phyloP scores from a whole-genome alignment of 1,139 yeast species.

The Kodamaea sp. region DNA sequence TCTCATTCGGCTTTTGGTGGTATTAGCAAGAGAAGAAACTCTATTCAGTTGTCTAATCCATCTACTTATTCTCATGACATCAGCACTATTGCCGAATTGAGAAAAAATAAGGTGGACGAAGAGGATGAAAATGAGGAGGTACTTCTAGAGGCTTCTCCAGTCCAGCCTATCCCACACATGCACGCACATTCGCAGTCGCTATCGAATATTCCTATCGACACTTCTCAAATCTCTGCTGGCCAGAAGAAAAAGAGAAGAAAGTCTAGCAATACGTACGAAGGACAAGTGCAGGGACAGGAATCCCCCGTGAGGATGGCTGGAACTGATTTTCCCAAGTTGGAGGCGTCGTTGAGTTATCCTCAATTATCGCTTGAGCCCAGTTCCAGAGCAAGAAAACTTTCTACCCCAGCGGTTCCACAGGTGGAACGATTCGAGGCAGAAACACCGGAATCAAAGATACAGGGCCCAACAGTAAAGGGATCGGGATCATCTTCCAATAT shows the following conservation, averaged over 20 bases:
- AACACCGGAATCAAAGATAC: background rate
- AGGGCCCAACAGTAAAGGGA: too few species aligned
- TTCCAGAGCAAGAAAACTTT: conserved; percentile 5
- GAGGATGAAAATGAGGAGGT: conserved; percentile 9
- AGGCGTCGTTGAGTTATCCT: conserved; percentile 5
- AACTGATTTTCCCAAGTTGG: conserved; percentile 3
- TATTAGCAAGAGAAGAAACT: conserved; percentile 12
- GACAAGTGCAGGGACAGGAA: background rate
- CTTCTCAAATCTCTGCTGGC: conserved; percentile 10
- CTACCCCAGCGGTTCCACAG: conserved; percentile 2
- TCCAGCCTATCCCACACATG: too few species aligned
- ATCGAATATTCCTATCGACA: background rate
- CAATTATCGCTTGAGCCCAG: conserved; percentile 1
- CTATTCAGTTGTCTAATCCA: conserved; percentile 11
- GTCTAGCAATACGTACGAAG: conserved; percentile 8
- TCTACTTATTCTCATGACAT: conserved; percentile 5
- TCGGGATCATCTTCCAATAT: too few species aligned
- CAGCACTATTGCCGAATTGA: conserved; percentile 3
- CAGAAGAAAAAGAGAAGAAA: conserved; percentile 17
- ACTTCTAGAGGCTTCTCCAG: conserved; percentile 2
- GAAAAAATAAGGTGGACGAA: conserved; percentile 7
- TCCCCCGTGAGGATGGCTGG: background rate
- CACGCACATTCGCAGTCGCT: background rate
- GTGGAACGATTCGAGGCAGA: conserved; percentile 1
- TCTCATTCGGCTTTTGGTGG: conserved; percentile 11